Conservation (phyloP, 2,329 filamentous ascomycete species). For the Pyricularia grisea region DNA sequence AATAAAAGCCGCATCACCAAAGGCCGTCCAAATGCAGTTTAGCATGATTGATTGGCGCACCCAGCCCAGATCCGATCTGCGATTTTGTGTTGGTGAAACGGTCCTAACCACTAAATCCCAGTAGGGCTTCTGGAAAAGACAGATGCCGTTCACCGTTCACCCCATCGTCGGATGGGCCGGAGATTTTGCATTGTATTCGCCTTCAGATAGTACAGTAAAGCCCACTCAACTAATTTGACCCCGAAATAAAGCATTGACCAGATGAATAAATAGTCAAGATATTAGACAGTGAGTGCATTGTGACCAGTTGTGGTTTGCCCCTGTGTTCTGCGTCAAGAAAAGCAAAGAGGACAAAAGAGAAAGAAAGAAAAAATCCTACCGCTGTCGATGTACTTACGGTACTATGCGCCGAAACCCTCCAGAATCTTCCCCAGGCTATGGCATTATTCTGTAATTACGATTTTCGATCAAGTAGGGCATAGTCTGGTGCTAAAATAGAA, state of each 20-base stretch:
- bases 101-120: neutral
- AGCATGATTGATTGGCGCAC: neutral
- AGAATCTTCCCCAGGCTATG: neutral
- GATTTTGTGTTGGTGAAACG: neutral
- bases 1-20: neutral
- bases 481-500: neutral
- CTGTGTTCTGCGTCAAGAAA: neutral
- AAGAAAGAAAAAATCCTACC: neutral
- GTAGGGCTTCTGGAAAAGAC: neutral
- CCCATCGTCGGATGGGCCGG: neutral
- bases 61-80: neutral
- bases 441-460: neutral
- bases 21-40: neutral
- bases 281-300: neutral
- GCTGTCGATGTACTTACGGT: neutral
- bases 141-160: neutral
- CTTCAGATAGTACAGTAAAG: neutral
- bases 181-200: neutral
- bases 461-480: neutral
- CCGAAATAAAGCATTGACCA: neutral
- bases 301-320: neutral
- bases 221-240: neutral
- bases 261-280: neutral
- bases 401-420: neutral
- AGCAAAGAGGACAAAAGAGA: neutral